Conservation (phyloP, 768 basidiomycete genomes). For the Daedaleopsis nitida region DNA sequence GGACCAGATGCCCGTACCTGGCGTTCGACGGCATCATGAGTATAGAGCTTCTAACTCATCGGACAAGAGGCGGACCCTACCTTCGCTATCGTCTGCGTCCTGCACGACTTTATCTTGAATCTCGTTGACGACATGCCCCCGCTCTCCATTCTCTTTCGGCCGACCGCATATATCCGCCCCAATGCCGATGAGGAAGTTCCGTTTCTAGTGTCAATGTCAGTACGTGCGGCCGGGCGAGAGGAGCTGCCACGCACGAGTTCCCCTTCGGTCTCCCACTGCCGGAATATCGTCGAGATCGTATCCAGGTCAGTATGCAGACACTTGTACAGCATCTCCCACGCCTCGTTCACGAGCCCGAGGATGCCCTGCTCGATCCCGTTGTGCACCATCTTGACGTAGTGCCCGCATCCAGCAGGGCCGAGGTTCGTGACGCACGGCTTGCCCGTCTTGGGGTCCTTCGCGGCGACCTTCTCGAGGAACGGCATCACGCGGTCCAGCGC, state of each 20-base stretch:
- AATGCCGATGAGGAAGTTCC: slow-evolving; percentile 25
- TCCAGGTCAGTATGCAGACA: slow-evolving; percentile 21
- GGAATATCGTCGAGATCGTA: slow-evolving; percentile 19
- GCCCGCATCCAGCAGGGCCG: slow-evolving; percentile 24
- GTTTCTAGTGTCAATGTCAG: slow-evolving; percentile 13
- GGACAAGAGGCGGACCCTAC: not conserved
- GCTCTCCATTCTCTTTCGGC: slow-evolving; percentile 12
- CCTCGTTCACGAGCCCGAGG: slow-evolving; percentile 21
- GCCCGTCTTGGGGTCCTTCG: slow-evolving; percentile 22
- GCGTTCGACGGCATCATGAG: too few species aligned
- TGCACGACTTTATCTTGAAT: slow-evolving; percentile 28
- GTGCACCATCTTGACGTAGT: slow-evolving; percentile 30
- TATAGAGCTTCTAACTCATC: too few species aligned
- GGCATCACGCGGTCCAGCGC: slow-evolving; percentile 24
- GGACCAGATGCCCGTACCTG: slow-evolving; percentile 25
- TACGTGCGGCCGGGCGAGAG: not conserved
- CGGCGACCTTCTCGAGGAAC: slow-evolving; percentile 21
- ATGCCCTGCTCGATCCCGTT: slow-evolving; percentile 31
- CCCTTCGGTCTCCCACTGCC: slow-evolving; percentile 17
- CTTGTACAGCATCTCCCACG: slow-evolving; percentile 25
- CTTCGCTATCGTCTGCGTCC: slow-evolving; percentile 25
- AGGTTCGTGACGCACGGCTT: slow-evolving; percentile 21
- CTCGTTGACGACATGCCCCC: slow-evolving; percentile 22
- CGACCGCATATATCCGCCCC: slow-evolving; percentile 26
- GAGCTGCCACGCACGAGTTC: slow-evolving; percentile 19